Conservation (phyloP, 495 filamentous ascomycete genomes). For the Gamarada debralockiae region DNA sequence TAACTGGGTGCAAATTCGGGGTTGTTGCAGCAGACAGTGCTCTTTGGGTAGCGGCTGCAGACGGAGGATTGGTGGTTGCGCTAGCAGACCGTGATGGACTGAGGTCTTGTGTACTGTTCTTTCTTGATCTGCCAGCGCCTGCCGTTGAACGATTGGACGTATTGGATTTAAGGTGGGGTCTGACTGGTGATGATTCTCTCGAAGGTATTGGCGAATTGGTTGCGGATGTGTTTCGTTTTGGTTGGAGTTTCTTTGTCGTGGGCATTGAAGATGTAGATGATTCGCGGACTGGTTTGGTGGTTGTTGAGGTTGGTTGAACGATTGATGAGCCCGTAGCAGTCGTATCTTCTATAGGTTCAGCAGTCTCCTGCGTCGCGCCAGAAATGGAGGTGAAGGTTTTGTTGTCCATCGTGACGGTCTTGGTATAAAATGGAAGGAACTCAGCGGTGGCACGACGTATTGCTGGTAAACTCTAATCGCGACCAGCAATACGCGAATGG, state of each 20-base stretch:
- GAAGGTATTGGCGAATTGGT: conserved; percentile 44
- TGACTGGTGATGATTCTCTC: conserved; percentile 46
- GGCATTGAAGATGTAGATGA: conserved; percentile 15
- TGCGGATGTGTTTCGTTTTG: conserved; percentile 32
- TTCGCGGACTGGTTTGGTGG: conserved; percentile 16
- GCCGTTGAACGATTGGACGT: conserved; percentile 25
- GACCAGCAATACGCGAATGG: conserved; percentile 8
- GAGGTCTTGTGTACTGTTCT: conserved; percentile 62
- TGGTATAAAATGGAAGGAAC: neutral
- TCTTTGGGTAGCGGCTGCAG: conserved; percentile 59
- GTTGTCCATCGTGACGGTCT: neutral
- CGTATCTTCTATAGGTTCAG: conserved; percentile 1
- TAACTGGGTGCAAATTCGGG: conserved; percentile 48
- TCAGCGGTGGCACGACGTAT: neutral
- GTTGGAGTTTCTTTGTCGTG: conserved; percentile 23
- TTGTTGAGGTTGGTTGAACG: conserved; percentile 8
- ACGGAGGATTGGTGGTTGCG: conserved; percentile 41
- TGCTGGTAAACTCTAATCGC: conserved; percentile 2
- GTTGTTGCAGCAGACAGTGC: conserved; percentile 61
- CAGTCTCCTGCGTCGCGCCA: conserved; percentile 3
- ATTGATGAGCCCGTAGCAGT: neutral
- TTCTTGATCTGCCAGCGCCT: conserved; percentile 54
- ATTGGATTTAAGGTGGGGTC: conserved; percentile 28
- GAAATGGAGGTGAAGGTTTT: conserved; percentile 4
- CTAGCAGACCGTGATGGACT: conserved; percentile 59